Base-by-base conservation (phyloP, 2,329 filamentous ascomycete genomes). In the Amauroascus niger region DNA sequence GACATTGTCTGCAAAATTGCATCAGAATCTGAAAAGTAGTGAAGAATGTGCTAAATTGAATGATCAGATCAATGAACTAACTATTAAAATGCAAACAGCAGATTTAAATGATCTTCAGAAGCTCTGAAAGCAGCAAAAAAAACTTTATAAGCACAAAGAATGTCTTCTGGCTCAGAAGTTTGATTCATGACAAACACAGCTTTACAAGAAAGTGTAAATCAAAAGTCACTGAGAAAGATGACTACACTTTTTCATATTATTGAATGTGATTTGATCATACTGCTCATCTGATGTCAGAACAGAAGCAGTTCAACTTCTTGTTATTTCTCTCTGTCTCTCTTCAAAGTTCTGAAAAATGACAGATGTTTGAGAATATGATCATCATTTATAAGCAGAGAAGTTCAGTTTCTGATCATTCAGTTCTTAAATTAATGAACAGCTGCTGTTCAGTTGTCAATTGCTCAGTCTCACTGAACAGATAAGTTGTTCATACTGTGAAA, bases 191-290 rank as follows among this genome's bases (percentile, higher is more conserved):
- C 32, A 53, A 20, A 5, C 8, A 28, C 26, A 37, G 18, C 22
- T 30, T 18, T 9, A n/a, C 32, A 22, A 45, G 20, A 20, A 14
- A 52, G 9, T 16, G 30, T 1, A 52, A 35, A 14, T 26, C 32
- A 13, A 22, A 9, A 5, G 43, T 28, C 18, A 1, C 22, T 8
- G 16, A 18, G 9, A 4, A 40, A 18, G 35, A 53, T 39, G 46
- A 50, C 20, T 44, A 51, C 33, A 52, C 20, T 9, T 5, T 57
- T 24, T 41, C 35, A n/a, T 52, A 48, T 39, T 43, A 52, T 41
- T 48, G 43, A 43, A 54, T 7, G 16, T 49, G 35, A 28, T 54
- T 57, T 44, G 40, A 52, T n/a, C n/a, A n/a, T n/a, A n/a, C n/a
- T n/a, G n/a, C n/a, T n/a, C n/a, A n/a, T n/a, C n/a, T n/a, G n/a